Base-by-base conservation (phyloP, 192 early-diverging fungal genomes). In the Podila horticola region DNA sequence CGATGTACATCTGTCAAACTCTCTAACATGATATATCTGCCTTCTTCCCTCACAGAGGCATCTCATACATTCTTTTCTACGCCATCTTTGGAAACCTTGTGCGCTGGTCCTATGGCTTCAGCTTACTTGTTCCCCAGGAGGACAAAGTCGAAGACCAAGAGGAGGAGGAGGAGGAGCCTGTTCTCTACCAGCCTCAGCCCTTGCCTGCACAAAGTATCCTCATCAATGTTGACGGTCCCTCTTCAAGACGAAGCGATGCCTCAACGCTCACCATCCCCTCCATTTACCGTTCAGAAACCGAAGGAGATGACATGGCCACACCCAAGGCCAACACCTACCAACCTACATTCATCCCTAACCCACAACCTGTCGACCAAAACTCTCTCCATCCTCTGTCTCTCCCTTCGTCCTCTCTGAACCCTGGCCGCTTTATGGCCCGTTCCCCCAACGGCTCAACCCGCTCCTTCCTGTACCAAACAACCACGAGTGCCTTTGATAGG, bases 51-150 rank as follows among this genome's bases (percentile, higher is more conserved):
- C 77, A 67, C 58, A 90, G 93, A 63, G 92, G 92, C 17, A 88
- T 94, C 31, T 92, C 93, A 1, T 95, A 94, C 65, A 92, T 92
- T 26, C 85, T 95, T 41, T 93, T 95, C 51, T 94, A 90, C 76
- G 92, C 91, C 55, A 90, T 93, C 59, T 91, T 95, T 62, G 90
- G 90, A 71, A 94, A 95, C 69, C 87, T 95, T 20, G 58, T 93
- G 60, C 88, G 92, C 29, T 95, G 93, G 93, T 93, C 92, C 28
- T 90, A 93, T 67, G 93, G 94, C 66, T 92, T 91, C 48, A 83
- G 85, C 9, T 71, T 93, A 22, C 79, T 94, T 67, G 86, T 88
- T 5, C 71, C 66, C 38, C 71, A 68, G 62, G 86, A 83, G 20
- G 61, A 59, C 3, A 28, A 55, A 8, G 64, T 52, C 11, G 63